Evolutionary conservation across 805 yeast genomes (phyloP), one percentile per base, ranked within the genome.

Genomic region (Metschnikowia cerradonensis): DNA sequence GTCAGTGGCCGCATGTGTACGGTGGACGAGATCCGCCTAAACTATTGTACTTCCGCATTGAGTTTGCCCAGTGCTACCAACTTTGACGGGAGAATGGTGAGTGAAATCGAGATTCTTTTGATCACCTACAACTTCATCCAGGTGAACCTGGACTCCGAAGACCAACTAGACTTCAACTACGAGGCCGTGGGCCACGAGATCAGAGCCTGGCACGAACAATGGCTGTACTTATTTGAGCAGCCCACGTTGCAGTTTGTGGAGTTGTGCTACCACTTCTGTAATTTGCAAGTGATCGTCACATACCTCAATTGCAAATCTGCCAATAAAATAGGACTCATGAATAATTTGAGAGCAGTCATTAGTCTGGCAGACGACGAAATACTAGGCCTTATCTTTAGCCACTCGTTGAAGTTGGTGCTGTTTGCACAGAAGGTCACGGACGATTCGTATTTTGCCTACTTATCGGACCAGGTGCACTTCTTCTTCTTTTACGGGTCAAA

Each of bases 21-120:
- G 23, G 64, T 86, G 6, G 89, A 84, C 60, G 83, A 78, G 52
- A 70, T 77, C 22, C 69, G 89, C 37, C 63, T 84, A 41, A 81
- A 80, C 51, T 77, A 80, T 52, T 82, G 88, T 53, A 73, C 82
- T 8, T 75, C 80, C 19, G 78, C 85, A 1, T 67, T 84, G 45
- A 80, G 82, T 37, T 65, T 81, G 36, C 72, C 83, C 4, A 71
- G 79, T 34, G 80, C 90, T 2, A 84, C 90, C 5, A 85, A 86
- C 60, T 88, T 87, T 63, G 96, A 88, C 62, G 89, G 88, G n/a
- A 68, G 94, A 52, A 85, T 88, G 81, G 84, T 86, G 6, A 84
- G 90, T 38, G 95, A 88, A 64, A 81, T 86, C 46, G 78, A 83
- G 17, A 72, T 86, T 10, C 80, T 84, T 48, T 63, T 79, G 15